phyloP scores from a whole-genome alignment of 768 basidiomycete genomes.

The Naganishia onofrii region DNA sequence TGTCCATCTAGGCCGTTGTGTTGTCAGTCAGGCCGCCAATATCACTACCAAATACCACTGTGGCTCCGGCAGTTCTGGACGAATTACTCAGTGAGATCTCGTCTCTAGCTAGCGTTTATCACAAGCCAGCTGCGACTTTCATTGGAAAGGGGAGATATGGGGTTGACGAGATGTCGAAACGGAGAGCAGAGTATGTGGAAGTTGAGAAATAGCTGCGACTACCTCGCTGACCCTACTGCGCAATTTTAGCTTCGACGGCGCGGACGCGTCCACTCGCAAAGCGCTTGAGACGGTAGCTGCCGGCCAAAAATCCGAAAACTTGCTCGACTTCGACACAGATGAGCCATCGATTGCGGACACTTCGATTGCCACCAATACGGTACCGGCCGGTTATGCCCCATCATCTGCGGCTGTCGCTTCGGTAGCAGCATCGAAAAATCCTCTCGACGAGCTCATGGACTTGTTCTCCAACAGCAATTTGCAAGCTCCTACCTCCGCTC shows the following conservation, averaged over 20 bases:
- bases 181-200: conserved; percentile 46
- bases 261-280: conserved; percentile 67
- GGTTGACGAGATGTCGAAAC: conserved; percentile 48
- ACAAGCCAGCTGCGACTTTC: conserved; percentile 94
- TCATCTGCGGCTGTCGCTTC: conserved; percentile 49
- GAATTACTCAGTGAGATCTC: conserved; percentile 89
- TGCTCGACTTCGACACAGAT: conserved; percentile 80
- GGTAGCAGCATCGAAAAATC: conserved; percentile 73
- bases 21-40: conserved; percentile 90
- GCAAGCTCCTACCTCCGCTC: conserved; percentile 5
- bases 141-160: conserved; percentile 83
- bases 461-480: conserved; percentile 65
- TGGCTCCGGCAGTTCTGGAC: conserved; percentile 79
- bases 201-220: neutral
- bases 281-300: conserved; percentile 86
- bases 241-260: neutral
- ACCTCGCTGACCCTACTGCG: neutral
- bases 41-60: conserved; percentile 83
- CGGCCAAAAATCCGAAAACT: conserved; percentile 89
- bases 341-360: conserved; percentile 61
- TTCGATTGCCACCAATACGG: conserved; percentile 49
- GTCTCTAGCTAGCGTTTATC: conserved; percentile 87
- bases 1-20: conserved; percentile 65
- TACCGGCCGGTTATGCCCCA: conserved; percentile 54
- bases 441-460: conserved; percentile 87